Evolutionary conservation across 345 rosid species (phyloP), one percentile per base, ranked within the genome.

Genomic region (Linum tenue): DNA sequence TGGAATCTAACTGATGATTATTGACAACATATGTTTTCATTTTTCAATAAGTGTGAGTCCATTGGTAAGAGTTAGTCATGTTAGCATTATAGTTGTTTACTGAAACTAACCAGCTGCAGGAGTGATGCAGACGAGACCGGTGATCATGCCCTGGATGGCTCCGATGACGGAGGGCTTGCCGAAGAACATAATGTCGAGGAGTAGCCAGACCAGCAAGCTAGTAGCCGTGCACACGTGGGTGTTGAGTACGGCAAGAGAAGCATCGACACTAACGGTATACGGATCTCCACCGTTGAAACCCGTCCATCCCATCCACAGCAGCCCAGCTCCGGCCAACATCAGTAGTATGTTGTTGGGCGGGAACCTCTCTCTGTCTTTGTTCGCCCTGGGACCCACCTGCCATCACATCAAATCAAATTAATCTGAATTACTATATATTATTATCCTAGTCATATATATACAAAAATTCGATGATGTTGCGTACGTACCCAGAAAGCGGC

Each of bases 211-310:
- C 39, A 84, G 81, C 78, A 86, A 70, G 70, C 89, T 84, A 15
- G 89, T 75, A 5, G 92, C 89, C 0, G 92, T 86, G 83, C 92
- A 86, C 5, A 84, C 83, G 62, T 84, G 92, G 63, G 92, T 86
- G 80, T 84, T 86, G 53, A 86, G 87, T 44, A 84, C 78, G 64
- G 89, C 92, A 38, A 86, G 75, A 66, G 92, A 82, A 59, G 89
- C 83, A 55, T 82, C 87, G 1, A 64, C 59, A 55, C 82, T 77
- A 67, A 70, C 84, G 0, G 64, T 44, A 63, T 81, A 84, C 3
- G 89, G 89, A 68, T 79, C 92, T 37, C 92, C 92, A 39, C 89
- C 87, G 48, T 86, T 84, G 84, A 84, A 84, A 50, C 89, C 92
- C 0, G 83, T 81, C 89, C 92, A 86, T 6, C 89, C 89, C 85